Conservation (phyloP, 176 grass and related monocot species). For the Thalia dealbata region DNA sequence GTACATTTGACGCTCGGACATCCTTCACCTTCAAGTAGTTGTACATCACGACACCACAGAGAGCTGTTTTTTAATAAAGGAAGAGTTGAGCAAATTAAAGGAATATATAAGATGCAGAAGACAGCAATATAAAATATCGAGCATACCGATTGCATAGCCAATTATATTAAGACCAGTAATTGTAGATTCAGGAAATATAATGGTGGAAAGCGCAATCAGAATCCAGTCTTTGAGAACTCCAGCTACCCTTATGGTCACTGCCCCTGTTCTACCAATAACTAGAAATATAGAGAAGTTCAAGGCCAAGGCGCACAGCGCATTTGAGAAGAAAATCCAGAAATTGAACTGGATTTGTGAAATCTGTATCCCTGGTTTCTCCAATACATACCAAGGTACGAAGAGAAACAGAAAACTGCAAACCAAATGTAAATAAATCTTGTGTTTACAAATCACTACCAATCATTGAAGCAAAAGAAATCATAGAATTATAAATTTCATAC, state of each 20-base stretch:
- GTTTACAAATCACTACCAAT: no score
- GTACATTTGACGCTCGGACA: conserved; percentile 46
- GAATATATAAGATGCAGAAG: conserved; percentile 14
- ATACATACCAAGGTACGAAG: conserved; percentile 87
- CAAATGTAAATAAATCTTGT: conserved; percentile 6
- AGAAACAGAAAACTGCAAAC: conserved; percentile 86
- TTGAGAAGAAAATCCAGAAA: conserved; percentile 89
- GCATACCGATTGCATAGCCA: conserved; percentile 92
- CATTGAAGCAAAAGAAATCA: no score
- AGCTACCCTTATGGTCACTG: conserved; percentile 91
- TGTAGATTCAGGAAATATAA: conserved; percentile 92
- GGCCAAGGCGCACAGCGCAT: conserved; percentile 85
- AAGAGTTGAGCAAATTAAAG: conserved; percentile 6
- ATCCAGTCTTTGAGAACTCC: conserved; percentile 99
- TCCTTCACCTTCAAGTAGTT: conserved; percentile 99
- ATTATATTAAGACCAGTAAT: conserved; percentile 98
- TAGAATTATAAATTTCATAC: no score
- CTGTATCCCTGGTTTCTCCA: conserved; percentile 91
- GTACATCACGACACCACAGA: conserved; percentile 93
- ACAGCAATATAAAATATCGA: conserved; percentile 9
- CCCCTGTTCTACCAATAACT: conserved; percentile 96
- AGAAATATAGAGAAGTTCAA: conserved; percentile 99
- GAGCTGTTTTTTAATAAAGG: conserved; percentile 36
- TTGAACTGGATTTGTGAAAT: conserved; percentile 87
- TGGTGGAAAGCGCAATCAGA: conserved; percentile 89